Evolutionary conservation across 1,139 yeast genomes (phyloP).

Genomic region (Maudiozyma humilis): DNA sequence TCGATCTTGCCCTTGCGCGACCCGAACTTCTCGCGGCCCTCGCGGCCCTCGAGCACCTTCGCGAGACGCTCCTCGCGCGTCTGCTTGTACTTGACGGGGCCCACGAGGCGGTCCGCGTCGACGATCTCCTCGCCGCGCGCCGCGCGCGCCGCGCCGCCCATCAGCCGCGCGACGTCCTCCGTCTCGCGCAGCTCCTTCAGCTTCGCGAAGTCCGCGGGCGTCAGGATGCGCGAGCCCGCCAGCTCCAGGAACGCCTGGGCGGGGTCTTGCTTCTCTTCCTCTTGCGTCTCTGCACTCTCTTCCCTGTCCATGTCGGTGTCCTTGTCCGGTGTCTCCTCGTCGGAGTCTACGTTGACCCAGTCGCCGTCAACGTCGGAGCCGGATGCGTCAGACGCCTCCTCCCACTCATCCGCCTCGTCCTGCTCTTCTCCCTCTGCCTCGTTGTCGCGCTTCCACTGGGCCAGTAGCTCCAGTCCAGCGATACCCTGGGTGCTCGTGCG

Average conservation of each 20-base stretch:
- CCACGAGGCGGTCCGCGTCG: slow-evolving; percentile 72
- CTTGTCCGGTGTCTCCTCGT: slow-evolving; percentile 34
- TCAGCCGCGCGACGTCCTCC: slow-evolving; percentile 73
- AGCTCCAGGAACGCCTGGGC: slow-evolving; percentile 50
- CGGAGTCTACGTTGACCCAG: slow-evolving; percentile 50
- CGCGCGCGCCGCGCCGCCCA: slow-evolving; percentile 44
- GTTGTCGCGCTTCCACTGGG: slow-evolving; percentile 57
- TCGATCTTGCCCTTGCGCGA: slow-evolving; percentile 80
- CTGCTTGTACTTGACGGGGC: slow-evolving; percentile 78
- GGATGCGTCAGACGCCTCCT: slow-evolving; percentile 41
- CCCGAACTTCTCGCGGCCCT: slow-evolving; percentile 85
- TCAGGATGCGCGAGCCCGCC: slow-evolving; percentile 67
- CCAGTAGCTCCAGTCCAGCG: slow-evolving; percentile 84
- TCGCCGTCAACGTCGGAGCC: slow-evolving; percentile 41
- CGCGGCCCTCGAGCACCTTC: slow-evolving; percentile 80
- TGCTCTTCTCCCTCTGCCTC: slow-evolving; percentile 49
- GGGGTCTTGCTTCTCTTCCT: slow-evolving; percentile 18
- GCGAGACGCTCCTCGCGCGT: slow-evolving; percentile 82
- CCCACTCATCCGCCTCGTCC: slow-evolving; percentile 53
- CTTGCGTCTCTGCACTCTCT: slow-evolving; percentile 29
- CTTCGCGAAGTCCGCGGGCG: slow-evolving; percentile 97
- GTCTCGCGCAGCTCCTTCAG: slow-evolving; percentile 75
- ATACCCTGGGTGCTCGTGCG: slow-evolving; percentile 59
- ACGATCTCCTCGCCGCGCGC: slow-evolving; percentile 71
- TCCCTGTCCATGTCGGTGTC: slow-evolving; percentile 37